Evolutionary conservation across 2,329 filamentous ascomycete genomes (phyloP), one percentile per base, ranked within the genome.

Genomic region (Trichophyton benhamiae): DNA sequence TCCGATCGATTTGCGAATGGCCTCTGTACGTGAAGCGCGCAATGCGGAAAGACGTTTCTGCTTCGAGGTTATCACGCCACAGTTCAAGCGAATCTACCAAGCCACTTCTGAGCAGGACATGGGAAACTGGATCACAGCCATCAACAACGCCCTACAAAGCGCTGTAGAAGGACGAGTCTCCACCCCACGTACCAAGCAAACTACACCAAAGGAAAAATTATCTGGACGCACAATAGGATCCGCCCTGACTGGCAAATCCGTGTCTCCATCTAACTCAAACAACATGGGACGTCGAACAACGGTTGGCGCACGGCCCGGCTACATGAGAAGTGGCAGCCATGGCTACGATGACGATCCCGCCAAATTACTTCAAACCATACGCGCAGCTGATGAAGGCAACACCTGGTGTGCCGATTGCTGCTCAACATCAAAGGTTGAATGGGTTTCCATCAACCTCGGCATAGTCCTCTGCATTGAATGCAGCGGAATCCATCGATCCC

Each of bases 401-500:
- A 87, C 84, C 67, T 88, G 87, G 82, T 99, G 94, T 72, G 94
- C 94, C 15, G 94, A 99, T 72, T 99, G 94, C 71, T 89, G 89
- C 9, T 95, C 91, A 6, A 87, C 88, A 38, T 83, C 86, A 70
- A 97, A 96, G 77, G 91, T 96, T 22, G 94, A 99, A 74, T 99
- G 94, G 94, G 94, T 97, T 30, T 97, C 94, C 0, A 96, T 99
- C 75, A 99, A 99, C 69, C 81, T 99, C 3, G 94, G 89, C 53
- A 96, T 99, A 63, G 87, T 99, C 60, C 82, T 99, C 20, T 99
- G 94, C 76, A 96, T 96, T 71, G 92, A 99, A 74, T 99, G 94
- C 76, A 96, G 91, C 71, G 94, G 94, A 65, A 96, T 99, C 64
- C 94, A 99, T 74, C 86, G 94, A 48, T 97, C 92, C 0, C 81